Conservation (phyloP, 176 grass and related monocot species). For the Alloteropsis semialata region DNA sequence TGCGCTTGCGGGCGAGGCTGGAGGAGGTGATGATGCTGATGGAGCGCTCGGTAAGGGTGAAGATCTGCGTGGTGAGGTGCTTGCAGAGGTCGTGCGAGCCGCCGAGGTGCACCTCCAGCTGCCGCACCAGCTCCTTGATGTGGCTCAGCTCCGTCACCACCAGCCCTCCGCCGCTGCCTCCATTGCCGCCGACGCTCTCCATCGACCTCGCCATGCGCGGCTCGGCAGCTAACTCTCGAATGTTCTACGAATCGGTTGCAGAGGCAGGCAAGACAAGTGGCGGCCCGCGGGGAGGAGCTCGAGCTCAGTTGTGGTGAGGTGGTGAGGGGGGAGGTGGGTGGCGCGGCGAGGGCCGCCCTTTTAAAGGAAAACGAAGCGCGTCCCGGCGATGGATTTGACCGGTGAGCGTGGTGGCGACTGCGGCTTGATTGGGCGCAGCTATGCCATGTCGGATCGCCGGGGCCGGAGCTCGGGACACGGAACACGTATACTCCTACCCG, state of each 20-base stretch:
- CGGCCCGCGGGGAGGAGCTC: neutral
- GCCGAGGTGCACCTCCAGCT: constrained; percentile 47
- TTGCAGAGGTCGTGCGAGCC: constrained; percentile 40
- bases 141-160: constrained; percentile 51
- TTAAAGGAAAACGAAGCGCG: constrained; percentile 16
- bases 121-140: constrained; percentile 45
- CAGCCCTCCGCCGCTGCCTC: constrained; percentile 19
- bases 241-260: no score
- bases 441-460: neutral
- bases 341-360: neutral
- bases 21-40: constrained; percentile 39
- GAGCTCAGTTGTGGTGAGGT: neutral
- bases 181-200: constrained; percentile 26
- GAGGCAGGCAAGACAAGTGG: neutral
- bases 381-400: constrained; percentile 16
- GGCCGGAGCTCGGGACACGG: neutral
- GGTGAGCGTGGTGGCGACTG: neutral
- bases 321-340: neutral
- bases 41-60: constrained; percentile 39
- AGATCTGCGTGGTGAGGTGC: constrained; percentile 46
- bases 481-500: neutral
- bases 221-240: neutral
- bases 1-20: neutral
- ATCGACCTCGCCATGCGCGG: constrained; percentile 1
- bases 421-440: neutral